Evolutionary conservation across 2,329 filamentous ascomycete species (phyloP).

Genomic region (Chaetomium sp.): DNA sequence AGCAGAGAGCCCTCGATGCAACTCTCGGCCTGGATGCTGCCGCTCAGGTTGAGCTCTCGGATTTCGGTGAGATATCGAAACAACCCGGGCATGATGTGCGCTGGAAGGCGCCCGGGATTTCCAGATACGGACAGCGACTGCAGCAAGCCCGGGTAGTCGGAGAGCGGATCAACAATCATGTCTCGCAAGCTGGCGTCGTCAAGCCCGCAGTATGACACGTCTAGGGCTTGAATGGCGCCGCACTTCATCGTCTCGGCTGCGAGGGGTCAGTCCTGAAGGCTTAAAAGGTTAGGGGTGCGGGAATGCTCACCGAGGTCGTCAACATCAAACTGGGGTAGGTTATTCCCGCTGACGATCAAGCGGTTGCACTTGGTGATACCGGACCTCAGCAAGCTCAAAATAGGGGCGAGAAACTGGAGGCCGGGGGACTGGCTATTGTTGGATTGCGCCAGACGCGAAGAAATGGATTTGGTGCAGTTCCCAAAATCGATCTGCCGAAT

Average conservation of each 20-base stretch:
- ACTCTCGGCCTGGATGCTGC: conserved; percentile 54
- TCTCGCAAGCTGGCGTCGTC: conserved; percentile 52
- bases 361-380: conserved; percentile 54
- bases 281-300: background rate
- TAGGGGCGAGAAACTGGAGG: conserved; percentile 43
- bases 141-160: conserved; percentile 49
- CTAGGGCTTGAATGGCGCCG: conserved; percentile 48
- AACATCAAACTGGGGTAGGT: conserved; percentile 50
- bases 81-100: conserved; percentile 49
- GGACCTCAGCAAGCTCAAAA: conserved; percentile 48
- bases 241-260: conserved; percentile 38
- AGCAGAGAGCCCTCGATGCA: conserved; percentile 50
- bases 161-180: conserved; percentile 50
- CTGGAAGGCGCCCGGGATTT: conserved; percentile 55
- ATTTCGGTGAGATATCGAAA: conserved; percentile 49
- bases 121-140: conserved; percentile 55
- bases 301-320: conserved; percentile 50
- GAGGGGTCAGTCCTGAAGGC: conserved; percentile 27
- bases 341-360: conserved; percentile 54
- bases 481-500: conserved; percentile 57
- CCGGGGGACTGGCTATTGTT: conserved; percentile 15
- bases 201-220: conserved; percentile 55
- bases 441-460: conserved; percentile 21
- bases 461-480: conserved; percentile 42
- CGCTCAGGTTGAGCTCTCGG: conserved; percentile 53